A percentile compares a stretch with the other conserved stretches of the same genome.
Conservation (phyloP, 2,329 filamentous ascomycete genomes). For the Monilinia polystroma region DNA sequence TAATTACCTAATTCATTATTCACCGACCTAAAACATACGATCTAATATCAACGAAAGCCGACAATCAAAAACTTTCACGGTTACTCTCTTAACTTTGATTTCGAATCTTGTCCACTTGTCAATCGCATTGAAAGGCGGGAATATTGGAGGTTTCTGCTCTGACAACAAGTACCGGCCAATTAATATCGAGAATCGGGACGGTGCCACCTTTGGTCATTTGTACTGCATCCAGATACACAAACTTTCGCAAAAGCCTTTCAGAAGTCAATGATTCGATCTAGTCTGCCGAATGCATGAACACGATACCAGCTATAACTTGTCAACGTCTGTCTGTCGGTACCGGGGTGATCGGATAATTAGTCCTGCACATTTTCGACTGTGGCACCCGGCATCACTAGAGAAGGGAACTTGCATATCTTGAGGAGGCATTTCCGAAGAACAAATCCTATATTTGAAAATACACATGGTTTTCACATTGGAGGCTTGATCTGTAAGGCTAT, state of each 20-base stretch:
- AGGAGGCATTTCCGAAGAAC: slow-evolving; percentile 19
- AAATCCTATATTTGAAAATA: slow-evolving; percentile 4
- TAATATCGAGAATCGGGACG: neutral
- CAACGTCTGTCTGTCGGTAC: slow-evolving; percentile 30
- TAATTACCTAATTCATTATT: slow-evolving; percentile 16
- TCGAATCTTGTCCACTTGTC: neutral
- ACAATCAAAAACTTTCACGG: neutral
- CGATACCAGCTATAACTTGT: slow-evolving; percentile 23
- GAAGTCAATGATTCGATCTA: slow-evolving; percentile 8
- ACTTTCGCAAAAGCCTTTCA: neutral
- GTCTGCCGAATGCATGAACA: slow-evolving; percentile 21
- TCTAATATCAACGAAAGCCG: neutral
- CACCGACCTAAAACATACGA: slow-evolving; percentile 12
- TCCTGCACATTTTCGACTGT: slow-evolving; percentile 28
- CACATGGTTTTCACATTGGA: slow-evolving; percentile 17
- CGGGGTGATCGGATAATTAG: slow-evolving; percentile 32
- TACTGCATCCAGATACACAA: neutral
- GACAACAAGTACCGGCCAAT: slow-evolving; percentile 6
- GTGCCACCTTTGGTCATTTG: neutral
- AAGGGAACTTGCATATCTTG: slow-evolving; percentile 30
- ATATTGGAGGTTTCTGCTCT: slow-evolving; percentile 5
- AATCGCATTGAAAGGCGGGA: neutral
- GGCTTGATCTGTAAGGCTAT: slow-evolving; percentile 24
- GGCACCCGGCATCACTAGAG: slow-evolving; percentile 21
- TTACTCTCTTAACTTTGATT: neutral